Conservation (phyloP, 164 flowering plant genomes). For the Dillenia suffruticosa region DNA sequence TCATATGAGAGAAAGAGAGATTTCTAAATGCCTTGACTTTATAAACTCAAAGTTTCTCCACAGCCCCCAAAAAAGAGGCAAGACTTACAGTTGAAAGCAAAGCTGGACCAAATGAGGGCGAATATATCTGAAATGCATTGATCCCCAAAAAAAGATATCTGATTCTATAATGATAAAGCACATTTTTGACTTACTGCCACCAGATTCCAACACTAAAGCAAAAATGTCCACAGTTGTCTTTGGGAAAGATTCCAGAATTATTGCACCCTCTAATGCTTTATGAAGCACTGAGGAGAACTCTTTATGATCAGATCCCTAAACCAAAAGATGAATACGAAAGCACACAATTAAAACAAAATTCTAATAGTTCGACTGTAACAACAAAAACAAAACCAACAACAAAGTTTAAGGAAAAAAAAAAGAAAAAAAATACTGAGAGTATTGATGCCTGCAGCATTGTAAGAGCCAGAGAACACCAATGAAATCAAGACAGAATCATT, state of each 20-base stretch:
- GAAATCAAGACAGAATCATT: too few species aligned
- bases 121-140: too few species aligned
- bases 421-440: not conserved
- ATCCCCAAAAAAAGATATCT: too few species aligned
- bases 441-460: too few species aligned
- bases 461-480: too few species aligned
- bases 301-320: constrained; percentile 77
- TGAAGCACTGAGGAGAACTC: constrained; percentile 86
- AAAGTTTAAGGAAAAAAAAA: not conserved
- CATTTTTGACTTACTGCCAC: constrained; percentile 68
- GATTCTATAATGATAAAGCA: too few species aligned
- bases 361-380: not conserved
- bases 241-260: constrained; percentile 82
- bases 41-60: too few species aligned
- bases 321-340: constrained; percentile 1
- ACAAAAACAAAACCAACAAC: not conserved
- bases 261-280: constrained; percentile 94
- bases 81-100: not conserved
- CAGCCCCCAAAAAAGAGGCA: not conserved
- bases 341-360: not conserved
- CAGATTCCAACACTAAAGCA: constrained; percentile 92
- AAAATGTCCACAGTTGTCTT: constrained; percentile 98
- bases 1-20: too few species aligned
- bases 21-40: too few species aligned
- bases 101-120: too few species aligned